phyloP scores from a whole-genome alignment of 1,139 yeast species.

The Entelexis sorbosivorans region DNA sequence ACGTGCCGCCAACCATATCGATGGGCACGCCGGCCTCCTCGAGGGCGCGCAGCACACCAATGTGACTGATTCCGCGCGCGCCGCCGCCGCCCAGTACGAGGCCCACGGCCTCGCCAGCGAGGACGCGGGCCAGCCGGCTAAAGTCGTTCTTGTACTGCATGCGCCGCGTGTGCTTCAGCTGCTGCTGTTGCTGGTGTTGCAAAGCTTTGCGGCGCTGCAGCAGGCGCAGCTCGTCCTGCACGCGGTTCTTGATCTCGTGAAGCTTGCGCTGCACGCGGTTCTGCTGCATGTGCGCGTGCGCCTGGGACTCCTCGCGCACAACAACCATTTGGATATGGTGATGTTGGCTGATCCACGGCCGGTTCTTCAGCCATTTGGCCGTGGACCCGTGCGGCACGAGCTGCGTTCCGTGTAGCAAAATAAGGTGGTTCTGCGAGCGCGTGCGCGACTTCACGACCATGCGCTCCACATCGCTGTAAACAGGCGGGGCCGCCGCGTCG shows the following conservation, averaged over 20 bases:
- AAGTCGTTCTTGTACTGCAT: constrained; percentile 58
- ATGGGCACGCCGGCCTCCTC: constrained; percentile 91
- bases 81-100: constrained; percentile 96
- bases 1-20: constrained; percentile 90
- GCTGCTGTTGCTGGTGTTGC: background rate
- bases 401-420: constrained; percentile 72
- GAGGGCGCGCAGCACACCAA: constrained; percentile 85
- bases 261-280: constrained; percentile 14
- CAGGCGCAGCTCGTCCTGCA: constrained; percentile 19
- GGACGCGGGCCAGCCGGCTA: constrained; percentile 71
- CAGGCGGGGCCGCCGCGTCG: constrained; percentile 48
- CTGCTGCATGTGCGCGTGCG: background rate
- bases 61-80: constrained; percentile 85
- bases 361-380: constrained; percentile 65
- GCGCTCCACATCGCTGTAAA: constrained; percentile 77
- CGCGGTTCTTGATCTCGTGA: constrained; percentile 21
- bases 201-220: constrained; percentile 15
- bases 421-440: constrained; percentile 79
- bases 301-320: constrained; percentile 4
- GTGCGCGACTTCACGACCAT: constrained; percentile 64
- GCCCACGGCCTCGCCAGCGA: constrained; percentile 90
- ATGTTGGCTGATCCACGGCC: constrained; percentile 87
- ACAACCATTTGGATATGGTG: constrained; percentile 60
- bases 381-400: constrained; percentile 79
- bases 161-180: background rate